Conservation (phyloP, 176 grass and related monocot species). For the Carex kokanica region DNA sequence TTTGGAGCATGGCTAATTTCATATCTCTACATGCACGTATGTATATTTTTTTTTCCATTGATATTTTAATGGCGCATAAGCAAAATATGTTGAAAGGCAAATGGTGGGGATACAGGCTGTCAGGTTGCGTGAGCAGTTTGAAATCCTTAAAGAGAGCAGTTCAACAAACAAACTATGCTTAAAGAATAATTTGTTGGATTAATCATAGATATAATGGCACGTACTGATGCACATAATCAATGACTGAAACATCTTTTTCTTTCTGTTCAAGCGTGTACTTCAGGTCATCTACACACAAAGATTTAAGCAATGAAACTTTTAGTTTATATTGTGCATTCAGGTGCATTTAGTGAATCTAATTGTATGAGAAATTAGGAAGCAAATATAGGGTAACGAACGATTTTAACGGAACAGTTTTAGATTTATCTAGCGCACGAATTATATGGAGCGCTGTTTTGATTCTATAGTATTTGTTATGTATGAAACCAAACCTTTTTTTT, state of each 20-base stretch:
- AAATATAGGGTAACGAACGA: neutral
- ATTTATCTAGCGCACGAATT: too few relatives aligned
- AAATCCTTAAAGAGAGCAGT: neutral
- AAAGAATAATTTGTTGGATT: neutral
- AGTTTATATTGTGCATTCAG: neutral
- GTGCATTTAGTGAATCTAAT: neutral
- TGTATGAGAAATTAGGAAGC: neutral
- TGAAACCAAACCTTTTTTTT: too few relatives aligned
- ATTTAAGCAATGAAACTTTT: neutral
- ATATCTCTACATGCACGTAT: neutral
- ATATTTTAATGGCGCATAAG: neutral
- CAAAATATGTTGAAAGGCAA: neutral
- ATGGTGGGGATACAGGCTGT: conserved; percentile 10
- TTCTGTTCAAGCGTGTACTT: neutral
- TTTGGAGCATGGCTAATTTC: neutral
- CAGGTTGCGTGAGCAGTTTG: conserved; percentile 17
- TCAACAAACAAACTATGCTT: conserved; percentile 3
- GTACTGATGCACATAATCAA: conserved; percentile 17
- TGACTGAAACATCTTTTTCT: neutral
- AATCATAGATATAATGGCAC: neutral
- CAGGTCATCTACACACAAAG: neutral
- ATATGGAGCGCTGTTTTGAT: too few relatives aligned
- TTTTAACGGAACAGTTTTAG: too few relatives aligned
- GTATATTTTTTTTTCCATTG: neutral
- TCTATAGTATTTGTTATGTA: too few relatives aligned